phyloP scores from a whole-genome alignment of 331 rosid genomes.

The Erythrophleum ivorense region DNA sequence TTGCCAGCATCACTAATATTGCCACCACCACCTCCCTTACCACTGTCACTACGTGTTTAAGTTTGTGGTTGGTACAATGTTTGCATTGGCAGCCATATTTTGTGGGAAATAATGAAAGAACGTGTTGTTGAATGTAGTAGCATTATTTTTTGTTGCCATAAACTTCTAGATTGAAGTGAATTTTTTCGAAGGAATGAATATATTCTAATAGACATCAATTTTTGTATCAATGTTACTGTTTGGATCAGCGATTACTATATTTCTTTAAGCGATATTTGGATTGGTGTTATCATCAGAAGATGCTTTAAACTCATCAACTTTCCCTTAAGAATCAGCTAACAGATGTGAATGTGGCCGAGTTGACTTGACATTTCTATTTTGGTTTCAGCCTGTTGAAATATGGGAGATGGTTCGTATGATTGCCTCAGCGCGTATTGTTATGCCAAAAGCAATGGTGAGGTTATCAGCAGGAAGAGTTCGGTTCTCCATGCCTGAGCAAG shows the following conservation, averaged over 20 bases:
- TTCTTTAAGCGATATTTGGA: conserved; percentile 1
- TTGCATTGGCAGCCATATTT: background rate
- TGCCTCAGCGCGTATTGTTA: conserved; percentile 81
- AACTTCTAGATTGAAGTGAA: background rate
- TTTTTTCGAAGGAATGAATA: background rate
- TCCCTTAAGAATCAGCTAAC: background rate
- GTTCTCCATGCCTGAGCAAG: conserved; percentile 96
- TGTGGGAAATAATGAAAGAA: background rate
- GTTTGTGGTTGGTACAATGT: background rate
- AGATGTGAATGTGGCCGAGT: background rate
- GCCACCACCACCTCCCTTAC: too few relatives aligned
- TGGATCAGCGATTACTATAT: background rate
- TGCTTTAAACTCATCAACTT: conserved; percentile 2
- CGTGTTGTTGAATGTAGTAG: background rate
- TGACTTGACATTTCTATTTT: conserved; percentile 4
- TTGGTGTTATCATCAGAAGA: conserved; percentile 10
- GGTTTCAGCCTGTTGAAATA: conserved; percentile 67
- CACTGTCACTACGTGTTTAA: background rate
- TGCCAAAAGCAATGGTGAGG: conserved; percentile 98
- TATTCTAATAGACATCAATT: background rate
- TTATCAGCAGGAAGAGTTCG: conserved; percentile 93
- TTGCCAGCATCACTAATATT: too few relatives aligned
- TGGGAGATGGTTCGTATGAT: conserved; percentile 99
- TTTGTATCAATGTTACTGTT: background rate
- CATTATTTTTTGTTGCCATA: background rate